phyloP scores from a whole-genome alignment of 1,284 basidiomycete species.

The Cutaneotrichosporon curvatum region DNA sequence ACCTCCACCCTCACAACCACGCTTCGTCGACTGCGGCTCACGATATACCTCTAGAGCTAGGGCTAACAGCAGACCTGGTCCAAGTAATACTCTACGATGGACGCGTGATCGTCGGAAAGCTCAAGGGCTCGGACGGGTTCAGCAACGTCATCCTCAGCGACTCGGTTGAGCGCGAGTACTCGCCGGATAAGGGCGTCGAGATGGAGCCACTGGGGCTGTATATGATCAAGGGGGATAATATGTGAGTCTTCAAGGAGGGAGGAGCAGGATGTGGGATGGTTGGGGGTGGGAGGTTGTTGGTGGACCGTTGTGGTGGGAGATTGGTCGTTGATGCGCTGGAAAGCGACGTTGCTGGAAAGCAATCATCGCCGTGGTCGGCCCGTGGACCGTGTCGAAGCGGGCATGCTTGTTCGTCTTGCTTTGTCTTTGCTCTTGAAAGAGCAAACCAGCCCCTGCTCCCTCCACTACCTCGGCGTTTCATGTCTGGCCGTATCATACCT shows the following conservation, averaged over 20 bases:
- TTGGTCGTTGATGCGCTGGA: too few species aligned
- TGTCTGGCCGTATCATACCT: too few species aligned
- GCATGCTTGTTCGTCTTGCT: too few species aligned
- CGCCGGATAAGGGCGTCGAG: slow-evolving; percentile 82
- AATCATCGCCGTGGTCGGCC: too few species aligned
- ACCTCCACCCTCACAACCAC: too few species aligned
- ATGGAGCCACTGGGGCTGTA: slow-evolving; percentile 94
- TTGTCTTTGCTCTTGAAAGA: too few species aligned
- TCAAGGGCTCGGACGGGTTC: slow-evolving; percentile 86
- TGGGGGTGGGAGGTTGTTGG: neutral
- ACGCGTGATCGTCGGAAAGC: slow-evolving; percentile 55
- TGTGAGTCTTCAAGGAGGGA: slow-evolving; percentile 52
- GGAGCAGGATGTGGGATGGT: neutral
- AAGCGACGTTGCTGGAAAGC: too few species aligned
- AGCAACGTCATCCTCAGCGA: slow-evolving; percentile 88
- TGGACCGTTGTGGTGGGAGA: too few species aligned
- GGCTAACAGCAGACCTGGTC: slow-evolving; percentile 33
- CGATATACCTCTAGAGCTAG: neutral
- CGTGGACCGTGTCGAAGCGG: too few species aligned
- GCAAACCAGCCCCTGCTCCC: too few species aligned
- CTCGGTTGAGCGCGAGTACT: slow-evolving; percentile 83
- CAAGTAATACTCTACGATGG: slow-evolving; percentile 47
- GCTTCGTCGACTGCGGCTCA: too few species aligned
- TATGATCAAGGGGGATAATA: slow-evolving; percentile 94
- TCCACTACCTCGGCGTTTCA: too few species aligned